Base-by-base conservation (phyloP, 2,329 filamentous ascomycete genomes). In the Epichloe elymi region DNA sequence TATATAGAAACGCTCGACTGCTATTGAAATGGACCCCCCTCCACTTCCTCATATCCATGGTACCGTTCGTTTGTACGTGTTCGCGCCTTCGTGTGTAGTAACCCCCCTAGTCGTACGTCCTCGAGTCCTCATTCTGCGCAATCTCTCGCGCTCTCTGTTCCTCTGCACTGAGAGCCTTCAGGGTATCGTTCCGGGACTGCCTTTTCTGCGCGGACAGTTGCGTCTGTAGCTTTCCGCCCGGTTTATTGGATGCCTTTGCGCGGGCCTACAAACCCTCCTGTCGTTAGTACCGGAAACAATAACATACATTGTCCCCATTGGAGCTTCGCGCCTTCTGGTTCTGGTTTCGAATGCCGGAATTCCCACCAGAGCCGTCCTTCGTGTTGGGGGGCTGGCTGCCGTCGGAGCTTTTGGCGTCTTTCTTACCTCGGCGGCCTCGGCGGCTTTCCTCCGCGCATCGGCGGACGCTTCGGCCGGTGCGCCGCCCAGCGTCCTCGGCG, bases 351-450 rank as follows among this genome's bases (percentile, higher is more conserved):
- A n/a, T n/a, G n/a, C n/a, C n/a, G n/a, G n/a, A n/a, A n/a, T n/a
- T n/a, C n/a, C n/a, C n/a, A n/a, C n/a, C n/a, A n/a, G n/a, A n/a
- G n/a, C n/a, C 19, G 19, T 20, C 6, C 23, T 5, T 6, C 47
- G 48, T 36, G 30, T 50, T 8, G 19, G 51, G 41, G 41, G 33
- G 35, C n/a, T 43, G 33, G 19, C 19, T 19, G 19, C 19, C 19
- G 19, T 20, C 23, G 8, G 26, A 10, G 26, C 7, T 30, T 10
- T 30, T 10, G 30, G 30, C 30, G 15, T 46, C 20, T 44, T 44
- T 20, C 40, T 17, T 66, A 94, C 89, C 82, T 94, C 86, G 54
- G 90, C 90, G 49, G 89, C 90, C 57, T 80, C 78, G 0, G 88
- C 88, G 4, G 90, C 90, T 54, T 81, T 86, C 51, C 73, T 75